phyloP scores from a whole-genome alignment of 2,329 filamentous ascomycete species.

The Colletotrichum godetiae region DNA sequence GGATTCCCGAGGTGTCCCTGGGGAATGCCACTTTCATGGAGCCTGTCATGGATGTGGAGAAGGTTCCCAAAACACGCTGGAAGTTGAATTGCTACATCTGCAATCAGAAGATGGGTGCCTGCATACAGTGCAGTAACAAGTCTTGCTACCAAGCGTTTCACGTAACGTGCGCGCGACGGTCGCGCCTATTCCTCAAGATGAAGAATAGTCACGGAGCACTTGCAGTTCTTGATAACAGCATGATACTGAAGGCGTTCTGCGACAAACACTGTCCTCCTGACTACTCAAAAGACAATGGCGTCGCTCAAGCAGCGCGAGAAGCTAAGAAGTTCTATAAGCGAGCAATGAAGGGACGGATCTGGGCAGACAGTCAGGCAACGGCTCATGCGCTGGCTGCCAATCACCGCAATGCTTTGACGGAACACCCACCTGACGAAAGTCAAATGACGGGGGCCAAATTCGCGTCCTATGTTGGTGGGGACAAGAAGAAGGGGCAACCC shows the following conservation, averaged over 20 bases:
- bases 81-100: constrained; percentile 96
- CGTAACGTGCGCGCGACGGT: constrained; percentile 91
- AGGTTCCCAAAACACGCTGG: constrained; percentile 95
- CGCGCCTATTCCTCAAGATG: constrained; percentile 93
- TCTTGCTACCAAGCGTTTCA: constrained; percentile 97
- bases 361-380: constrained; percentile 90
- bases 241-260: constrained; percentile 92
- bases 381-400: constrained; percentile 84
- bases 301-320: constrained; percentile 81
- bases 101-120: constrained; percentile 96
- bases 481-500: constrained; percentile 79
- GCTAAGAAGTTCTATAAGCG: constrained; percentile 91
- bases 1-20: constrained; percentile 96
- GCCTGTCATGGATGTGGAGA: constrained; percentile 96
- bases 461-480: constrained; percentile 73
- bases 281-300: constrained; percentile 87
- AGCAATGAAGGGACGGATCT: constrained; percentile 88
- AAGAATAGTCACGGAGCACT: constrained; percentile 87
- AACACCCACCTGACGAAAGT: constrained; percentile 82
- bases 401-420: constrained; percentile 70
- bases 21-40: constrained; percentile 99
- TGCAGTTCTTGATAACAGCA: constrained; percentile 81
- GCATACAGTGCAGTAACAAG: constrained; percentile 98
- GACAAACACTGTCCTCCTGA: constrained; percentile 94
- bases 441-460: constrained; percentile 88